Percentiles rank a stretch among this genome's conserved stretches.
These are phyloP conservation scores for Xylaria grammica DNA, from an alignment of 495 filamentous ascomycete species.

Conservation along the genomic window DNA sequence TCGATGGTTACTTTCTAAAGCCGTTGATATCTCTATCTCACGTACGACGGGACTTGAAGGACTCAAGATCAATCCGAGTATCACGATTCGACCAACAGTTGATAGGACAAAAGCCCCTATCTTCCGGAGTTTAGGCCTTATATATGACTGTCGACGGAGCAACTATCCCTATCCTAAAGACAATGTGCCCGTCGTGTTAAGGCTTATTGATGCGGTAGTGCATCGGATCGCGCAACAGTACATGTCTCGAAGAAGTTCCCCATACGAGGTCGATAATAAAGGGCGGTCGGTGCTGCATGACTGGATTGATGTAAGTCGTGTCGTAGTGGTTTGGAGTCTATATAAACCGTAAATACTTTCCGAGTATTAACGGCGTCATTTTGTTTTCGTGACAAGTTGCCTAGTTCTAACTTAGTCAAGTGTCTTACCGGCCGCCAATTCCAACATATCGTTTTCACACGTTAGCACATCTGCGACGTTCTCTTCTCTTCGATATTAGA, in stretches of 20 bases:
- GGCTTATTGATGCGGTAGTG: not conserved
- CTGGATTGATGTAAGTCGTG: not conserved
- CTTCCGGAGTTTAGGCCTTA: not conserved
- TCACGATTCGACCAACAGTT: not conserved
- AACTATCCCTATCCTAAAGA: too few species aligned
- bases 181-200: not conserved
- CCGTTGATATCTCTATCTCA: not conserved
- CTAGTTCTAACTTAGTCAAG: too few species aligned
- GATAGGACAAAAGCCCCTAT: not conserved
- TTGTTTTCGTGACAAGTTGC: too few species aligned
- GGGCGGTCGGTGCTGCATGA: not conserved
- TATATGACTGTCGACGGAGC: too few species aligned
- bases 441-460: too few species aligned
- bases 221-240: not conserved
- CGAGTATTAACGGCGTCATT: not conserved
- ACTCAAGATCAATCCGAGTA: not conserved
- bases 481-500: not conserved
- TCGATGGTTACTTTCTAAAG: conserved; percentile 1
- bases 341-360: not conserved
- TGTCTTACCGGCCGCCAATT: too few species aligned
- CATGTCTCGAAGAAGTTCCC: conserved; percentile 8
- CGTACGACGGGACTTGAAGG: not conserved
- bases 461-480: too few species aligned
- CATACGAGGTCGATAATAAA: not conserved
- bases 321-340: too few species aligned